Percentiles rank a stretch among this genome's conserved stretches.
Conservation (phyloP, 1,284 basidiomycete genomes). For the Moniliophthora roreri region DNA sequence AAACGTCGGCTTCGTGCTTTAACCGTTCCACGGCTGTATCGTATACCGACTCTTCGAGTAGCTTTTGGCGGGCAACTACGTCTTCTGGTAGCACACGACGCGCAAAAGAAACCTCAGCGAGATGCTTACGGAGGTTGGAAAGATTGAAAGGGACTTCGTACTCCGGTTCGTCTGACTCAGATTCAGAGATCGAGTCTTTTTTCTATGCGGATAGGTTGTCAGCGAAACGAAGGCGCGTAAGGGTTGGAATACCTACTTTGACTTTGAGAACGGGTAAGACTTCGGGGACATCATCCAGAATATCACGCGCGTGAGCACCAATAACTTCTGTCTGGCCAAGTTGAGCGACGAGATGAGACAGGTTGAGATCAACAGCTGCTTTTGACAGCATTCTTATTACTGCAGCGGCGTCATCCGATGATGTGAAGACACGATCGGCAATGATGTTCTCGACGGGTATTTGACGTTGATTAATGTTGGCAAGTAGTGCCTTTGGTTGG, state of each 20-base stretch:
- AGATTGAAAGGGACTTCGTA: slow-evolving; percentile 72
- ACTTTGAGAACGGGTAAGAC: slow-evolving; percentile 48
- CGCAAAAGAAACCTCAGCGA: slow-evolving; percentile 62
- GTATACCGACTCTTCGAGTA: slow-evolving; percentile 84
- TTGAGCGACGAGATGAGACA: slow-evolving; percentile 51
- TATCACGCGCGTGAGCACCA: slow-evolving; percentile 40
- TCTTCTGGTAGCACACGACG: slow-evolving; percentile 66
- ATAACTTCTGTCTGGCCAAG: slow-evolving; percentile 54
- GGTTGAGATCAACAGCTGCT: slow-evolving; percentile 56
- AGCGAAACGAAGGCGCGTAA: slow-evolving; percentile 4
- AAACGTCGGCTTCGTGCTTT: slow-evolving; percentile 60
- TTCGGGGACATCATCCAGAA: slow-evolving; percentile 55
- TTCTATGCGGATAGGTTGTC: slow-evolving; percentile 12
- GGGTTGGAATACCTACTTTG: slow-evolving; percentile 20
- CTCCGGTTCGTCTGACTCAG: slow-evolving; percentile 25
- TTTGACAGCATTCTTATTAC: slow-evolving; percentile 57
- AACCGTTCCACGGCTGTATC: slow-evolving; percentile 79
- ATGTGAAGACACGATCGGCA: slow-evolving; percentile 53
- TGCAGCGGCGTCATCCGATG: slow-evolving; percentile 53
- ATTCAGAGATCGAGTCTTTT: slow-evolving; percentile 9
- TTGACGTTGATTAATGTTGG: slow-evolving; percentile 45
- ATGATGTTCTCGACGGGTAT: slow-evolving; percentile 56
- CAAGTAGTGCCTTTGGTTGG: slow-evolving; percentile 43
- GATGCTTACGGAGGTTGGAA: slow-evolving; percentile 63
- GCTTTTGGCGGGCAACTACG: slow-evolving; percentile 73